A percentile compares a stretch with the other conserved stretches of the same genome.
These are phyloP conservation scores for Simplicillium sp. DNA, from an alignment of 2,329 filamentous ascomycete species.

Conservation along the genomic window DNA sequence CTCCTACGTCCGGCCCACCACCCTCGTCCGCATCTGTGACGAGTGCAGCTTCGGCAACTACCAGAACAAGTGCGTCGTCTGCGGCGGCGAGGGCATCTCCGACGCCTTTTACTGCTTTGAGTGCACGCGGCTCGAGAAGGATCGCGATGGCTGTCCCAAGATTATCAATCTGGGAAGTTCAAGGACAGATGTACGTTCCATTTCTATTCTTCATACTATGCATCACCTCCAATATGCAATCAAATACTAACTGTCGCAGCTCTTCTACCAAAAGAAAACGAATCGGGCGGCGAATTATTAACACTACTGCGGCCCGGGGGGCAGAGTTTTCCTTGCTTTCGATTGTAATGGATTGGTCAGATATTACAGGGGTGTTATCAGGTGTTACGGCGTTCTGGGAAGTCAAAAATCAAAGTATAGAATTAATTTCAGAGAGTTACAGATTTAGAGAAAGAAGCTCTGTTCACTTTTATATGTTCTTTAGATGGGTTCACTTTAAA, in stretches of 20 bases:
- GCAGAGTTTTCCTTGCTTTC: slow-evolving; percentile 9
- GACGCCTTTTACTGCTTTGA: slow-evolving; percentile 99
- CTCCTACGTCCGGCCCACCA: slow-evolving; percentile 95
- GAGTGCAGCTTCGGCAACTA: slow-evolving; percentile 99
- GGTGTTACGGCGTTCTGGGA: slow-evolving; percentile 7
- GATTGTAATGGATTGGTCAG: too few relatives aligned
- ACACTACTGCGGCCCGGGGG: slow-evolving; percentile 36
- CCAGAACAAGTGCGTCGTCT: slow-evolving; percentile 99
- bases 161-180: slow-evolving; percentile 97
- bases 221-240: background rate
- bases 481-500: too few relatives aligned
- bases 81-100: slow-evolving; percentile 93
- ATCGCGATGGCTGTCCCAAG: slow-evolving; percentile 95
- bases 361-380: background rate
- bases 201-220: background rate
- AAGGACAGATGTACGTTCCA: slow-evolving; percentile 69
- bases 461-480: too few relatives aligned
- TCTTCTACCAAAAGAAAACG: slow-evolving; percentile 60
- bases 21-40: slow-evolving; percentile 95
- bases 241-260: slow-evolving; percentile 20
- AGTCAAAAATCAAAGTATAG: too few relatives aligned
- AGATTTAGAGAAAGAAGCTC: too few relatives aligned
- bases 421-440: too few relatives aligned
- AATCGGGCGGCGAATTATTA: slow-evolving; percentile 51
- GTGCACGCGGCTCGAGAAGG: slow-evolving; percentile 93